Conservation (phyloP, 2,329 filamentous ascomycete species). For the Meredithiella fracta region DNA sequence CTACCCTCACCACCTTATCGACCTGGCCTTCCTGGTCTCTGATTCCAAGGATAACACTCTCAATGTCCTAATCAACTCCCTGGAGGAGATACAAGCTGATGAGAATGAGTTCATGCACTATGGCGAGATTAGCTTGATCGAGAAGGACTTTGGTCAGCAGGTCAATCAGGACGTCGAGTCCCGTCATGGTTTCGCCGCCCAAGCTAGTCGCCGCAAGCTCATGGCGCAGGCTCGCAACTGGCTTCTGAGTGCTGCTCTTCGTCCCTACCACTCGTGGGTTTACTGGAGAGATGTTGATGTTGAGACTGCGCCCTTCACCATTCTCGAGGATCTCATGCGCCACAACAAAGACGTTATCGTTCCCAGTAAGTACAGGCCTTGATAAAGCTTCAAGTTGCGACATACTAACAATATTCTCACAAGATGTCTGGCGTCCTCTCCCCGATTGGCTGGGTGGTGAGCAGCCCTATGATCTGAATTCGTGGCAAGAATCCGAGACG, state of each 20-base stretch:
- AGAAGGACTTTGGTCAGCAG: conserved; percentile 97
- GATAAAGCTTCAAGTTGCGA: not conserved
- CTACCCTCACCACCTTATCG: conserved; percentile 90
- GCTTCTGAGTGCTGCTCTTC: conserved; percentile 80
- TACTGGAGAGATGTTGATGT: conserved; percentile 99
- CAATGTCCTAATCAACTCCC: conserved; percentile 52
- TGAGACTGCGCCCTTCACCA: conserved; percentile 90
- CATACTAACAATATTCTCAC: conserved; percentile 23
- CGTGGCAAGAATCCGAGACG: conserved; percentile 98
- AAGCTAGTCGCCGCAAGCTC: conserved; percentile 81
- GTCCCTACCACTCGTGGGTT: conserved; percentile 95
- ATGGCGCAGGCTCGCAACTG: conserved; percentile 98
- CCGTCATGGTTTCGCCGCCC: conserved; percentile 89
- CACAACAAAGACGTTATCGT: conserved; percentile 99
- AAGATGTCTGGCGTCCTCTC: conserved; percentile 94
- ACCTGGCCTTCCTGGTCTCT: conserved; percentile 89
- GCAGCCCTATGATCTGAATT: conserved; percentile 95
- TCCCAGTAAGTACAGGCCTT: conserved; percentile 57
- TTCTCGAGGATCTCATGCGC: conserved; percentile 92
- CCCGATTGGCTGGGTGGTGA: conserved; percentile 98
- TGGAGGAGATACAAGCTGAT: conserved; percentile 66
- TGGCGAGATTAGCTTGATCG: conserved; percentile 91
- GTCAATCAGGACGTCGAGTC: conserved; percentile 97
- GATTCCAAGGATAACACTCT: conserved; percentile 92
- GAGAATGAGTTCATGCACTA: conserved; percentile 67